Evolutionary conservation across 2,329 filamentous ascomycete species (phyloP).

Genomic region (Trichoderma oligosporum): DNA sequence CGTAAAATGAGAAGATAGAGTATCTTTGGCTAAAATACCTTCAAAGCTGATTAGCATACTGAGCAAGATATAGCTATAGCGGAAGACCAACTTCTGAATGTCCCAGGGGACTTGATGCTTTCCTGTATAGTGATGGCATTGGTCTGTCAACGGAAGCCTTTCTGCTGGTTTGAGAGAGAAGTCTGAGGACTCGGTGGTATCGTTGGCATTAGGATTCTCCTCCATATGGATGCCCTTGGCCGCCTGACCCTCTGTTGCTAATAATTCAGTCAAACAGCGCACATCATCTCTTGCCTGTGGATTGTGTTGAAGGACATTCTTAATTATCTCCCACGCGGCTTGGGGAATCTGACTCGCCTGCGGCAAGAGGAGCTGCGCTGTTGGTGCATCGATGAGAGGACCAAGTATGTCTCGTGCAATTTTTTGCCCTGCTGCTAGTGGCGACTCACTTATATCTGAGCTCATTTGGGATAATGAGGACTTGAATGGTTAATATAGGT

Average conservation of each 20-base stretch:
- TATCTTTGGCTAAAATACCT: slow-evolving; percentile 92
- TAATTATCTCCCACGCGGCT: slow-evolving; percentile 6
- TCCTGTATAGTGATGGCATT: slow-evolving; percentile 71
- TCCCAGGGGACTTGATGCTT: slow-evolving; percentile 72
- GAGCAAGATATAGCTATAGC: not conserved
- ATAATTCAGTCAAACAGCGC: not conserved
- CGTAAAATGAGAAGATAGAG: slow-evolving; percentile 81
- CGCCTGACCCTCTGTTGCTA: not conserved
- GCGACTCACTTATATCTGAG: not conserved
- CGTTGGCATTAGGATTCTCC: not conserved
- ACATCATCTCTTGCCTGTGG: slow-evolving; percentile 7
- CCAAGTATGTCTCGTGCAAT: slow-evolving; percentile 8
- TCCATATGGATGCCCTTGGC: not conserved
- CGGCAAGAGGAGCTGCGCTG: slow-evolving; percentile 8
- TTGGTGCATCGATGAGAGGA: slow-evolving; percentile 7
- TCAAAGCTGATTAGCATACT: not conserved
- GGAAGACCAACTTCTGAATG: slow-evolving; percentile 69
- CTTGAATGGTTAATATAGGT: not conserved
- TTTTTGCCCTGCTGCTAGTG: not conserved
- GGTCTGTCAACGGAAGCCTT: slow-evolving; percentile 52
- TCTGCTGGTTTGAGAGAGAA: slow-evolving; percentile 41
- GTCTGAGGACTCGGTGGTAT: slow-evolving; percentile 1
- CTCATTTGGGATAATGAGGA: not conserved
- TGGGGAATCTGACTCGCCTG: slow-evolving; percentile 12
- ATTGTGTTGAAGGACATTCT: not conserved